Conservation (phyloP, 441 rosid genomes). For the Populus hybrid region DNA sequence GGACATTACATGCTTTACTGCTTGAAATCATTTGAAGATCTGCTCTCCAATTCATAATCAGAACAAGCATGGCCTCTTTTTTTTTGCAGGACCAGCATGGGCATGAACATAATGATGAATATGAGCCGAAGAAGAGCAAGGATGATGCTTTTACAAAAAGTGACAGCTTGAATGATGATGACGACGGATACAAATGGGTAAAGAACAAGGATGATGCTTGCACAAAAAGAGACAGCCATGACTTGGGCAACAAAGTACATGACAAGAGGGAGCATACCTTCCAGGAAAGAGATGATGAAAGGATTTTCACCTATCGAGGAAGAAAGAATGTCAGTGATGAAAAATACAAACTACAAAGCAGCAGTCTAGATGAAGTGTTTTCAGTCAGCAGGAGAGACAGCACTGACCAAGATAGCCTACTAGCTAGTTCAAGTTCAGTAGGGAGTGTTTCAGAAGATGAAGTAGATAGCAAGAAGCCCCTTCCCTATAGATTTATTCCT, state of each 20-base stretch:
- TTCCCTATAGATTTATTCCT: constrained; percentile 34
- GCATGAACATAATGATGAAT: background rate
- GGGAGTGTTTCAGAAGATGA: constrained; percentile 46
- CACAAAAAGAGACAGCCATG: constrained; percentile 16
- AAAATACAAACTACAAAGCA: constrained; percentile 25
- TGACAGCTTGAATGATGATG: background rate
- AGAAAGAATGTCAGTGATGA: constrained; percentile 22
- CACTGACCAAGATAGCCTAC: constrained; percentile 31
- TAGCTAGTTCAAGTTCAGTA: constrained; percentile 38
- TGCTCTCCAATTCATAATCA: background rate
- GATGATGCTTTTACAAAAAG: background rate
- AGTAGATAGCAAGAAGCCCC: constrained; percentile 32
- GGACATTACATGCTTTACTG: no score
- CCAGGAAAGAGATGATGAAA: constrained; percentile 12
- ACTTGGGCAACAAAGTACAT: constrained; percentile 8
- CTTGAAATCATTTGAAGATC: background rate
- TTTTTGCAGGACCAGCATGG: constrained; percentile 22
- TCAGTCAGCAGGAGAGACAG: constrained; percentile 7
- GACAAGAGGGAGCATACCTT: constrained; percentile 1
- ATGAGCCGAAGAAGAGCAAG: background rate
- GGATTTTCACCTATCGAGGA: constrained; percentile 11
- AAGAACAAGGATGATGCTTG: constrained; percentile 18
- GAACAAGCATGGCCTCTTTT: background rate
- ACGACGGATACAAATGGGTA: constrained; percentile 5
- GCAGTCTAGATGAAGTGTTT: constrained; percentile 30